Evolutionary conservation across 768 basidiomycete species (phyloP), one percentile per base, ranked within the genome.

Genomic region (Agrocybe praecox): DNA sequence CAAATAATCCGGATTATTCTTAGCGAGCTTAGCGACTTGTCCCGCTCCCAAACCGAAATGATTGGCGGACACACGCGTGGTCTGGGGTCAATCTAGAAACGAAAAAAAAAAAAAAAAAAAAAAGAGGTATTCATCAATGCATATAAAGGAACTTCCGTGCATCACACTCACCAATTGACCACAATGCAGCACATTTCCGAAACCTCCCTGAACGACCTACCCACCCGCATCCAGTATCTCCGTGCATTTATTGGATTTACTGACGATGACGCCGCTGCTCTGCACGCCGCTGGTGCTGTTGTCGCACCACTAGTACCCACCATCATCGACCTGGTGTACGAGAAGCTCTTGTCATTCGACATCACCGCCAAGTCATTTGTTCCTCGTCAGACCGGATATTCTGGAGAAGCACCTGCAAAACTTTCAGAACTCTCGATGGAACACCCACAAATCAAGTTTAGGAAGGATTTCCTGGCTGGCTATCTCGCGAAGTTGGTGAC

Each of bases 211-310:
- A 51, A 63, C 26, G 56, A 66, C 65, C 64, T 81, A 23, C 68
- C 73, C 6, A 67, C 72, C 17, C 75, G 79, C 17, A 65, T 80
- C 19, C 63, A 71, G 24, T 82, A 82, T 61, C 67, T 79, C 11
- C 76, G 75, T 44, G 72, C 76, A 53, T 82, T 82, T 63, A 69
- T 81, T 42, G 71, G 68, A 26, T 81, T 80, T 65, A 73, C 75
- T 1, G 58, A 67, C 0, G 71, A 73, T 3, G 80, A 82, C 62
- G 72, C 74, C 17, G 76, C 72, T 1, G 69, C 74, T 22, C 69
- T 81, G 24, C 75, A 73, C 42, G 73, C 77, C 34, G 70, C 79
- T 1, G 70, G 71, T 19, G 72, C 75, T 2, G 62, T 74, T n/a
- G 69, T 82, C 10, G 72, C 74, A 7, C 76, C 76, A 0, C 67